These are phyloP conservation scores for Pholiota microspora DNA, from an alignment of 768 basidiomycete genomes.

Conservation along the genomic window DNA sequence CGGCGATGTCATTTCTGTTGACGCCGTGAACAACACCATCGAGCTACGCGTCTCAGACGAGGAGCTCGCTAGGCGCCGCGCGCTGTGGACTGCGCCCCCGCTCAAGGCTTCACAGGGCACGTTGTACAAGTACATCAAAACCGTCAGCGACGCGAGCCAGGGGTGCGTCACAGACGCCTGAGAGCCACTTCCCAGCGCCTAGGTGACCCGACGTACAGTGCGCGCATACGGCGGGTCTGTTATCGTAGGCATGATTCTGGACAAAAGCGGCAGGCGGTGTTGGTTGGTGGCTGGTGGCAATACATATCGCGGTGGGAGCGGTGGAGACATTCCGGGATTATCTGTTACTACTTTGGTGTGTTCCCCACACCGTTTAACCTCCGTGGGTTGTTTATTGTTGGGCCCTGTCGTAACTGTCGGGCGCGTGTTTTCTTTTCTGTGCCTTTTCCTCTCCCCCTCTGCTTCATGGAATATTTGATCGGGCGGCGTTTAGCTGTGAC, in stretches of 20 bases:
- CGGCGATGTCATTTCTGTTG: slow-evolving; percentile 84
- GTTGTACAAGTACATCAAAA: slow-evolving; percentile 85
- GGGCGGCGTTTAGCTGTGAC: slow-evolving; percentile 7
- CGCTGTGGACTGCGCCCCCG: slow-evolving; percentile 79
- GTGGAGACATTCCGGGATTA: slow-evolving; percentile 1
- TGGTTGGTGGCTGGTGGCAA: slow-evolving; percentile 6
- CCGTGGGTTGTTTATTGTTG: background rate
- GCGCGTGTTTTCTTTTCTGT: background rate
- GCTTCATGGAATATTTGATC: background rate
- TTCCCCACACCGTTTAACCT: slow-evolving; percentile 1
- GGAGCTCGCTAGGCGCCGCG: slow-evolving; percentile 73
- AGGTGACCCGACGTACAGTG: background rate
- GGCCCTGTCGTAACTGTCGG: background rate
- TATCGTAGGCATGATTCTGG: background rate
- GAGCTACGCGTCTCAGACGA: slow-evolving; percentile 74
- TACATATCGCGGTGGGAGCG: background rate
- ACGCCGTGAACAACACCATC: slow-evolving; percentile 85
- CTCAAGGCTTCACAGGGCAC: slow-evolving; percentile 83
- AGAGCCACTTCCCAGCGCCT: too few species aligned
- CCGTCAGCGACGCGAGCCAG: slow-evolving; percentile 86
- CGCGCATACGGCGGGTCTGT: background rate
- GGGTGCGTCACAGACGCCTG: slow-evolving; percentile 90
- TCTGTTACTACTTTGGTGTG: background rate
- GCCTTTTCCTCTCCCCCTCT: background rate
- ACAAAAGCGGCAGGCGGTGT: background rate